Conservation (phyloP, 2,329 filamentous ascomycete genomes). For the Alternaria incomplexa region DNA sequence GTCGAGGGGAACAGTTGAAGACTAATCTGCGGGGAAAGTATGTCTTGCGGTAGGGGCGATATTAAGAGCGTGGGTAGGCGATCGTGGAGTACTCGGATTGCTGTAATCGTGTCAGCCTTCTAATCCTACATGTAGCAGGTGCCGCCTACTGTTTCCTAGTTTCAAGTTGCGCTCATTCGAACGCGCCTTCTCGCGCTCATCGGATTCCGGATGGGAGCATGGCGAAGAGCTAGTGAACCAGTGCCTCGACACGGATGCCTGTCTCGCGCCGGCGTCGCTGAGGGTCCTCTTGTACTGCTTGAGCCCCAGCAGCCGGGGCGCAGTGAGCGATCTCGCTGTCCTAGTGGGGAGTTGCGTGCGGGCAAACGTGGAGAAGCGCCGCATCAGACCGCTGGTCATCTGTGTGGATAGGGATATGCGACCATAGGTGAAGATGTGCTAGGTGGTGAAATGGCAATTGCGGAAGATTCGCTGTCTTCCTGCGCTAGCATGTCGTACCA, state of each 20-base stretch:
- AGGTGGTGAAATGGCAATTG: constrained; percentile 6
- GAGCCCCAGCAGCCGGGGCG: constrained; percentile 37
- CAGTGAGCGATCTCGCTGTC: constrained; percentile 27
- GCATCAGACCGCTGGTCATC: constrained; percentile 55
- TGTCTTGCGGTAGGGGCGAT: constrained; percentile 66
- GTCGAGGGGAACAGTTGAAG: constrained; percentile 73
- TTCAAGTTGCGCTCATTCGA: constrained; percentile 66
- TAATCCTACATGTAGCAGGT: not conserved
- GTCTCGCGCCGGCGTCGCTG: constrained; percentile 39
- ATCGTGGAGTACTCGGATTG: constrained; percentile 66
- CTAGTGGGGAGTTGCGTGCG: constrained; percentile 38
- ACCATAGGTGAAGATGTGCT: constrained; percentile 34
- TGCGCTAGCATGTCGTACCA: constrained; percentile 11
- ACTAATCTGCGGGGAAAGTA: constrained; percentile 66
- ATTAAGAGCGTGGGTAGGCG: constrained; percentile 66
- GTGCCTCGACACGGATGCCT: constrained; percentile 45
- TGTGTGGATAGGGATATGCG: constrained; percentile 33
- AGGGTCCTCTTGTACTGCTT: constrained; percentile 44
- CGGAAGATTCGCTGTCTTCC: constrained; percentile 2
- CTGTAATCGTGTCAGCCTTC: constrained; percentile 43
- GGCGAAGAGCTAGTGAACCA: constrained; percentile 54
- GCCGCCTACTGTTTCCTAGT: constrained; percentile 63
- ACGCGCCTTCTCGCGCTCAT: constrained; percentile 53
- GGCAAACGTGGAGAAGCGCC: constrained; percentile 53
- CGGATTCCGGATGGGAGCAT: constrained; percentile 27